Conservation (phyloP, 495 filamentous ascomycete species). For the Bacidia gigantensis region DNA sequence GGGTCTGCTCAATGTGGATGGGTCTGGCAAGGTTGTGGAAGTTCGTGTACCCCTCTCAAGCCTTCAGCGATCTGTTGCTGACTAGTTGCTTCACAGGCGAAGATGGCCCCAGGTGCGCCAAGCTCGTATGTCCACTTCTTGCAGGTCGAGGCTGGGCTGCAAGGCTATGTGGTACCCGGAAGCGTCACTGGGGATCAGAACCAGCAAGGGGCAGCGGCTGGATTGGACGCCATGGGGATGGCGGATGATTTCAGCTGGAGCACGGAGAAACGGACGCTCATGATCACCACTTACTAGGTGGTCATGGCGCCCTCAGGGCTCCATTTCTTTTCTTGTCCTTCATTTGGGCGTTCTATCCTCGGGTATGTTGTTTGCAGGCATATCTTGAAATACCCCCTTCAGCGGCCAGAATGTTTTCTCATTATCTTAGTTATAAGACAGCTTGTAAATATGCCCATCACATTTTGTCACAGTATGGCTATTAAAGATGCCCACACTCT, state of each 20-base stretch:
- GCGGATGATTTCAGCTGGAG: slow-evolving; percentile 10
- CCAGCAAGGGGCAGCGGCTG: not conserved
- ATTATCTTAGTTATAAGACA: no score
- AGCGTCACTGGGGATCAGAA: slow-evolving; percentile 4
- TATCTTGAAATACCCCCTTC: no score
- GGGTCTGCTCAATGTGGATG: not conserved
- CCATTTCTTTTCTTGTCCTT: not conserved
- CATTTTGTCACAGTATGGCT: no score
- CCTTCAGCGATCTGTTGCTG: slow-evolving; percentile 1
- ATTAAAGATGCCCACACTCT: no score
- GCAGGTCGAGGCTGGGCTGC: slow-evolving; percentile 13
- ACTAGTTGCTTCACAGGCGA: not conserved
- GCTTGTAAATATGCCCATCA: no score
- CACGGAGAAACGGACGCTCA: slow-evolving; percentile 6
- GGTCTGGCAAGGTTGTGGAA: no score
- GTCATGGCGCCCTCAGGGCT: not conserved
- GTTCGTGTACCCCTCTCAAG: slow-evolving; percentile 1
- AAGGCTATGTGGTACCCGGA: slow-evolving; percentile 10
- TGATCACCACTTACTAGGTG: slow-evolving; percentile 10
- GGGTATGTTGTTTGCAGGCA: no score
- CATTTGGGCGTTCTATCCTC: no score
- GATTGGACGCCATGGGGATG: not conserved
- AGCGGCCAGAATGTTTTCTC: no score
- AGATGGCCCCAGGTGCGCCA: slow-evolving; percentile 12
- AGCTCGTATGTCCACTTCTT: slow-evolving; percentile 9